Evolutionary conservation across 2,329 filamentous ascomycete species (phyloP).

Genomic region (Aureobasidium subglaciale): DNA sequence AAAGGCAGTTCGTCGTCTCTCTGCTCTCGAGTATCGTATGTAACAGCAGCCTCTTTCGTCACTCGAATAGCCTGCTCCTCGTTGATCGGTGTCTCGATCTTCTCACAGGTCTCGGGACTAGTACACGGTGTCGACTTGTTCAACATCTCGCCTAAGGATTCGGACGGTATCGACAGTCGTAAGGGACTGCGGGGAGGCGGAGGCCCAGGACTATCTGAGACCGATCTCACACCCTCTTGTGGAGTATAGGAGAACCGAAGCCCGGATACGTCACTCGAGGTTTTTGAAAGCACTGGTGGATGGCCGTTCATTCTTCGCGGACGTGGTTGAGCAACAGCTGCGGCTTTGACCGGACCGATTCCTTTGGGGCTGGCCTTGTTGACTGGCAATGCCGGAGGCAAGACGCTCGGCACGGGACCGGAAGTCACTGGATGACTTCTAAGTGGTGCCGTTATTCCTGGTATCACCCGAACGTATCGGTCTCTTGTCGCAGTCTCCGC

Average conservation of each 20-base stretch:
- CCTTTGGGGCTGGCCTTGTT: background rate
- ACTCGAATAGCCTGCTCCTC: constrained; percentile 4
- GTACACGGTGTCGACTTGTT: background rate
- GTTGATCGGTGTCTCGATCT: background rate
- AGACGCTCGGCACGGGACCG: constrained; percentile 24
- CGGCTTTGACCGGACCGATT: background rate
- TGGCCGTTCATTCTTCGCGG: constrained; percentile 27
- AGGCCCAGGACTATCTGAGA: constrained; percentile 28
- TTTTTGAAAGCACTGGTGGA: constrained; percentile 25
- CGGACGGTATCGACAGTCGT: constrained; percentile 17
- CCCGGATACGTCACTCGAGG: constrained; percentile 26
- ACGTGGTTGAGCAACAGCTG: background rate
- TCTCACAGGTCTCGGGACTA: background rate
- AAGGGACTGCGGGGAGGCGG: constrained; percentile 30
- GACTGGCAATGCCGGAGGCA: constrained; percentile 6
- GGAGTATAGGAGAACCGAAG: constrained; percentile 16
- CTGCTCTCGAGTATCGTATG: background rate
- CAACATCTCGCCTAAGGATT: constrained; percentile 7
- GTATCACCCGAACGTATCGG: constrained; percentile 4
- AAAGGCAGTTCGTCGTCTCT: constrained; percentile 3
- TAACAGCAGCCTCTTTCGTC: constrained; percentile 9
- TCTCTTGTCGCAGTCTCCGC: background rate
- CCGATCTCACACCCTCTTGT: constrained; percentile 17
- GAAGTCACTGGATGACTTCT: constrained; percentile 10
- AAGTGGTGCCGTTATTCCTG: constrained; percentile 11